Evolutionary conservation across 805 yeast species (phyloP).

Genomic region (Pichia occidentalis): DNA sequence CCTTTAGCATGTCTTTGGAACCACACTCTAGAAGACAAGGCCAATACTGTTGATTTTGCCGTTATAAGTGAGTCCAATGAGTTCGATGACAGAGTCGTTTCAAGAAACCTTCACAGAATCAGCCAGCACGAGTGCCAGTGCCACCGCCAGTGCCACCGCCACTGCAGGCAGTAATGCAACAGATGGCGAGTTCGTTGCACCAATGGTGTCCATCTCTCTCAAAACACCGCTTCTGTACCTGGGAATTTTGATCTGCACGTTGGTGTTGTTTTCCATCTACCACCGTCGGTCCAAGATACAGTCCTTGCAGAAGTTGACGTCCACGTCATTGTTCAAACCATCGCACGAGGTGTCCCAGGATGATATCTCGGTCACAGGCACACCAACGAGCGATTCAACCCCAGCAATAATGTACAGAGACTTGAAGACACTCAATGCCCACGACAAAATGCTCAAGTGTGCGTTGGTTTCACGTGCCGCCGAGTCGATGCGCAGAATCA

Average conservation of each 20-base stretch:
- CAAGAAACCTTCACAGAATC: neutral
- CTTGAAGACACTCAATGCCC: conserved; percentile 48
- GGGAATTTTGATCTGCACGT: conserved; percentile 56
- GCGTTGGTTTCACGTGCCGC: conserved; percentile 60
- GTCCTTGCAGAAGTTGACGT: conserved; percentile 10
- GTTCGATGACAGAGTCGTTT: no score
- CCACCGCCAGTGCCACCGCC: conserved; percentile 4
- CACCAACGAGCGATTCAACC: conserved; percentile 16
- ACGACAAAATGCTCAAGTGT: conserved; percentile 47
- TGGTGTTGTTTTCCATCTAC: conserved; percentile 60
- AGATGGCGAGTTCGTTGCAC: conserved; percentile 7
- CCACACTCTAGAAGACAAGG: no score
- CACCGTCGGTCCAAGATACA: conserved; percentile 38
- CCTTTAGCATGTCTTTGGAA: no score
- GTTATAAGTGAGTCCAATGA: no score
- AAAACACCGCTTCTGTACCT: conserved; percentile 75
- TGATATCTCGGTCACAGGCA: neutral
- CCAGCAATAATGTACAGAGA: conserved; percentile 14
- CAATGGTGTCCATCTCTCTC: conserved; percentile 38
- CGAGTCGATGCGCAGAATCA: conserved; percentile 77
- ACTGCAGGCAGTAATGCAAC: conserved; percentile 7
- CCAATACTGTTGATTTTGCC: no score
- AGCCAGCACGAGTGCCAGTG: neutral
- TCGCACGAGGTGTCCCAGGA: conserved; percentile 6
- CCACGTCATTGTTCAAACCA: conserved; percentile 12